phyloP scores from a whole-genome alignment of 192 early-diverging fungal genomes.

The Backusella luteola region DNA sequence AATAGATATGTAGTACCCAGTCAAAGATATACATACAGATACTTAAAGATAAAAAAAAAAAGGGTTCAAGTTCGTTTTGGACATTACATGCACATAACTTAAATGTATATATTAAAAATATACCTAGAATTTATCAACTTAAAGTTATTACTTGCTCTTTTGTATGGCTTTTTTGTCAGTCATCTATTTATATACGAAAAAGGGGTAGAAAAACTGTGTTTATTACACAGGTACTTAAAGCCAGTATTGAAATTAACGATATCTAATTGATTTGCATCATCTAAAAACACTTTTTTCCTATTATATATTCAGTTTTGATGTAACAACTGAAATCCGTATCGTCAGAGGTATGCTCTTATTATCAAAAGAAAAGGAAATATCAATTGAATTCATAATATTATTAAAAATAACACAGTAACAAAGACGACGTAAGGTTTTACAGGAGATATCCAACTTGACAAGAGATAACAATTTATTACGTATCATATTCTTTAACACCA shows the following conservation, averaged over 20 bases:
- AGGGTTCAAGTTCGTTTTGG: background rate
- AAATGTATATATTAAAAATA: conserved; percentile 5
- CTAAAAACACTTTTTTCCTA: too few species aligned
- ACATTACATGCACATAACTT: background rate
- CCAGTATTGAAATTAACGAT: background rate
- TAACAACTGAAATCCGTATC: too few species aligned
- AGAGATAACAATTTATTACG: background rate
- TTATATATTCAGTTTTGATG: too few species aligned
- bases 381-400: too few species aligned
- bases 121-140: background rate
- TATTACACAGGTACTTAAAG: background rate
- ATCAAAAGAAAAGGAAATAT: too few species aligned
- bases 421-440: too few species aligned
- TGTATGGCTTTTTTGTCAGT: background rate
- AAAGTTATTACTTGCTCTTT: background rate
- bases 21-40: background rate
- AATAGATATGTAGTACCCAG: background rate
- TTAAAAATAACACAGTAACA: too few species aligned
- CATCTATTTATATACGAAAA: background rate
- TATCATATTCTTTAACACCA: background rate
- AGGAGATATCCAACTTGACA: too few species aligned
- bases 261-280: background rate
- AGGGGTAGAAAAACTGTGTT: background rate
- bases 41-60: background rate
- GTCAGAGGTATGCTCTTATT: too few species aligned